Evolutionary conservation across 306 rosid genomes (phyloP).

Genomic region (Lathyrus oleraceus): DNA sequence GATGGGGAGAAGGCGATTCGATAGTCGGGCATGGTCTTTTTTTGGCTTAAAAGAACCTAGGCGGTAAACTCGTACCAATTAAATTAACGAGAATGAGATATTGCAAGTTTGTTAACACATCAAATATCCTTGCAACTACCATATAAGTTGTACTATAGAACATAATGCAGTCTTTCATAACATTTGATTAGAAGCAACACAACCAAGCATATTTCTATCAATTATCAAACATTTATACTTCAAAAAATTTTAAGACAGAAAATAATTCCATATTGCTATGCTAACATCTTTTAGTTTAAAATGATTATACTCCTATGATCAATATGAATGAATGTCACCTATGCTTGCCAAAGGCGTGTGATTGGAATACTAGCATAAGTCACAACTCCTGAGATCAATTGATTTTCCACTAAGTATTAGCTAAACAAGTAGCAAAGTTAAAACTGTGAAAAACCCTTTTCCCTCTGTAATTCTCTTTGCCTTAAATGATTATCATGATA

Average conservation of each 20-base stretch:
- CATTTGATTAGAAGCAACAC: too few relatives aligned
- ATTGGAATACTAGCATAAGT: slow-evolving; percentile 8
- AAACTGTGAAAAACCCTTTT: slow-evolving; percentile 36
- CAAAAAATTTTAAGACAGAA: not conserved
- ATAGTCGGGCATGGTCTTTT: not conserved
- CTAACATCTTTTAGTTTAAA: slow-evolving; percentile 15
- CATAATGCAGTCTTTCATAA: too few relatives aligned
- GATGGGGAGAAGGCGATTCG: not conserved
- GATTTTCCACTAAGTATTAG: slow-evolving; percentile 21
- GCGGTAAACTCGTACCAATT: too few relatives aligned
- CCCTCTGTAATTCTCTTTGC: slow-evolving; percentile 20
- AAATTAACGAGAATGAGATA: too few relatives aligned
- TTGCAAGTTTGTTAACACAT: too few relatives aligned
- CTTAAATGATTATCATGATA: slow-evolving; percentile 29
- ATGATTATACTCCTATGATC: slow-evolving; percentile 10
- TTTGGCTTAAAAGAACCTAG: too few relatives aligned
- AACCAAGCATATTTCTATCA: not conserved
- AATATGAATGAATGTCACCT: slow-evolving; percentile 16
- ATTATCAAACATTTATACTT: not conserved
- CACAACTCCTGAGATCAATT: slow-evolving; percentile 14
- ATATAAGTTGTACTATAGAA: too few relatives aligned
- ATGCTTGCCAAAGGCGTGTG: slow-evolving; percentile 11
- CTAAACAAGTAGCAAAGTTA: slow-evolving; percentile 10
- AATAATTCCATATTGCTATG: slow-evolving; percentile 12
- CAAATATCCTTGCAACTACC: too few relatives aligned